phyloP scores from a whole-genome alignment of 179 eudicot species.

The Corrigiola litoralis region DNA sequence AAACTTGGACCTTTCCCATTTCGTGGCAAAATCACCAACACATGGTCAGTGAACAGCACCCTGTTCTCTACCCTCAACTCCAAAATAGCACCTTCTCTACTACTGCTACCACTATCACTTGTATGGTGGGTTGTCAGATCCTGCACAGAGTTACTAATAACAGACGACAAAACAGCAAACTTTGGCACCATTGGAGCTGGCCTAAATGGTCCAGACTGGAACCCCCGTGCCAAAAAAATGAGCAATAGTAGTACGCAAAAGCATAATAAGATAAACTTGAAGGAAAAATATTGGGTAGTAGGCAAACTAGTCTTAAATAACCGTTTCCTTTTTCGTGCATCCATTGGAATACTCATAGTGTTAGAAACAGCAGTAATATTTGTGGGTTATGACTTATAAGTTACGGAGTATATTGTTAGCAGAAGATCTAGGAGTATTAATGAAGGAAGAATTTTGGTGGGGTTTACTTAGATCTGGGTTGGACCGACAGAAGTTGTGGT shows the following conservation, averaged over 20 bases:
- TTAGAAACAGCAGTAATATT: background rate
- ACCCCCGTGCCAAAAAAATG: slow-evolving; percentile 21
- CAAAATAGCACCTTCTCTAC: background rate
- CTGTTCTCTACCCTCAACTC: slow-evolving; percentile 41
- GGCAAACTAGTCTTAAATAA: slow-evolving; percentile 21
- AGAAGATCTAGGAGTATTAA: background rate
- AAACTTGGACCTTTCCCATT: slow-evolving; percentile 12
- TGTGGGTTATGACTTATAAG: background rate
- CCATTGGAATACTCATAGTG: slow-evolving; percentile 25
- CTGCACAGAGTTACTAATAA: slow-evolving; percentile 28
- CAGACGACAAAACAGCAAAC: slow-evolving; percentile 13
- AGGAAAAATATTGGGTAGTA: slow-evolving; percentile 2
- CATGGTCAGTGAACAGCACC: slow-evolving; percentile 71
- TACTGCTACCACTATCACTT: background rate
- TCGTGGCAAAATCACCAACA: slow-evolving; percentile 44
- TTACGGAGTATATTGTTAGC: background rate
- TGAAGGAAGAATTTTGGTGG: background rate
- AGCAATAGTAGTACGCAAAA: slow-evolving; percentile 17
- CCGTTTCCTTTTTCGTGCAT: slow-evolving; percentile 34
- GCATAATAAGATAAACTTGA: slow-evolving; percentile 20
- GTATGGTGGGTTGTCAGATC: slow-evolving; percentile 11
- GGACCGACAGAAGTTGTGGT: slow-evolving; percentile 29
- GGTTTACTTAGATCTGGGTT: slow-evolving; percentile 19
- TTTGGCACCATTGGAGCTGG: slow-evolving; percentile 28
- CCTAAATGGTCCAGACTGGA: slow-evolving; percentile 21